A percentile compares a stretch with the other conserved stretches of the same genome.
Evolutionary conservation across 495 filamentous ascomycete genomes (phyloP).

Genomic region (Parathielavia appendiculata): DNA sequence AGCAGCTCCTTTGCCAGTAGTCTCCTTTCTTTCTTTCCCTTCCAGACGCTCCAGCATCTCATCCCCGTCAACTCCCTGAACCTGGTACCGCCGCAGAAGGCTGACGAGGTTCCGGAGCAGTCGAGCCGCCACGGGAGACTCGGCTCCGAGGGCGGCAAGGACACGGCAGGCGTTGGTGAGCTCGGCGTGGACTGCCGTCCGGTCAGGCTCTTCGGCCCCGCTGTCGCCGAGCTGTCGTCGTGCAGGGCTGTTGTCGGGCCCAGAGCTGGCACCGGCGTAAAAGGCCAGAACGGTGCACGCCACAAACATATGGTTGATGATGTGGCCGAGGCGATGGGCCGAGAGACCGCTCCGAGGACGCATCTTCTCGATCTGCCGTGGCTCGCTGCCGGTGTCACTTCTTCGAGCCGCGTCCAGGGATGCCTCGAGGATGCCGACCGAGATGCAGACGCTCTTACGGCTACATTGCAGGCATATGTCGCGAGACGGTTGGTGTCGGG

Average conservation of each 20-base stretch:
- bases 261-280: slow-evolving; percentile 4
- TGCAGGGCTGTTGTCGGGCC: not conserved
- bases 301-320: slow-evolving; percentile 3
- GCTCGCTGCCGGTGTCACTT: not conserved
- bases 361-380: not conserved
- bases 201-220: not conserved
- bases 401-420: not conserved
- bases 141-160: not conserved
- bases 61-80: not conserved
- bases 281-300: slow-evolving; percentile 3
- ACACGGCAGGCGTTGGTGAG: not conserved
- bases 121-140: not conserved
- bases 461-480: not conserved
- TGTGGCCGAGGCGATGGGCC: not conserved
- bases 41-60: not conserved
- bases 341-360: not conserved
- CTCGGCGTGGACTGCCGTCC: not conserved
- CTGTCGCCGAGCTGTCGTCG: not conserved
- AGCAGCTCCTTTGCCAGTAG: not conserved
- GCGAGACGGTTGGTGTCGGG: not conserved
- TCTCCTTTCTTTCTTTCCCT: not conserved
- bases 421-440: not conserved
- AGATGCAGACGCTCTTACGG: not conserved
- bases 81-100: not conserved
- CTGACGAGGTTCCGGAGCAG: slow-evolving; percentile 4